Base-by-base conservation (phyloP, 768 basidiomycete genomes). In the Plicaturopsis crispa region DNA sequence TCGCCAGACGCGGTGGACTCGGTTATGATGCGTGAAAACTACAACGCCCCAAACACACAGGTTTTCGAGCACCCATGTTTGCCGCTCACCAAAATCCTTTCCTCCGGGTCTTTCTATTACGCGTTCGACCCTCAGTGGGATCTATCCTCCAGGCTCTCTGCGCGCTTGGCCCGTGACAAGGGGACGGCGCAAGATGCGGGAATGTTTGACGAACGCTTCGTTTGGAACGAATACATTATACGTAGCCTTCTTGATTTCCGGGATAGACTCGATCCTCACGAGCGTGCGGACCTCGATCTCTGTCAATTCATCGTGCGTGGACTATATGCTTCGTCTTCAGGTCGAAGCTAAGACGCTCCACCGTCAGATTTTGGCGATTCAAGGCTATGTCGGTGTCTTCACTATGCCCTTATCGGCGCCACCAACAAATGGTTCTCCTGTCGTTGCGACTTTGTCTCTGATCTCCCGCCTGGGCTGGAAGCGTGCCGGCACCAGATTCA, bases 401-500 rank as follows among this genome's bases (percentile, higher is more conserved):
- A 80, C 83, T 0, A 74, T 97, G 66, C 72, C 84, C 6, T 65
- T 84, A 14, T 83, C 80, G 35, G 80, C 78, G 16, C 85, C 78
- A 13, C 86, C 85, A 16, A 78, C 77, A 22, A 73, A 78, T 57
- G 82, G 79, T n/a, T 59, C 74, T 22, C 89, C 82, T 5, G 70
- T 72, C 14, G 67, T 87, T 42, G 84, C 77, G 4, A 86, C 85
- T 1, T 57, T 96, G 16, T 76, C 81, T 4, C 62, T 99, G 40
- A 84, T 97, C 35, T 90, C 86, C 10, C 70, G 96, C 28, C 70
- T 98, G 4, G 84, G 92, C 7, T 93, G 88, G 82, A 93, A 90
- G 62, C 73, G 94, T 47, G 93, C 96, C 18, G 96, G 96, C 3
- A 97, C 96, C 14, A 78, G 96, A 26, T 99, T 98, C 66, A 97